Evolutionary conservation across 2,329 filamentous ascomycete species (phyloP).

Genomic region (Paecilomyces fulvus): DNA sequence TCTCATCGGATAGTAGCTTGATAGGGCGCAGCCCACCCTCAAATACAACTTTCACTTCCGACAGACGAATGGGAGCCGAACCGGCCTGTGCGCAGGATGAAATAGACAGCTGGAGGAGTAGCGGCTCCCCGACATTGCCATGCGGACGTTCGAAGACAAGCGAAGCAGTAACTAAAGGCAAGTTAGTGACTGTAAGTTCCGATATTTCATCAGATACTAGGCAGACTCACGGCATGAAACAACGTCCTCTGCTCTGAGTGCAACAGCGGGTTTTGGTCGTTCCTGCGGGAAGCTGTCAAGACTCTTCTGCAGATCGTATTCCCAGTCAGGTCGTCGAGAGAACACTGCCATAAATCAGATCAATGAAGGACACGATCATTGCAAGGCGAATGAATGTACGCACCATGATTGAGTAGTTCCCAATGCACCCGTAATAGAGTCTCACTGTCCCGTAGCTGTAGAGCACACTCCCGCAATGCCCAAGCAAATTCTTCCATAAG

Average conservation of each 20-base stretch:
- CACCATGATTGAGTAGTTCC: conserved; percentile 43
- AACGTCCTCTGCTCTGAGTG: conserved; percentile 40
- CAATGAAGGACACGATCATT: conserved; percentile 3
- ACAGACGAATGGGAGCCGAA: conserved; percentile 40
- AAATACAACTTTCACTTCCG: conserved; percentile 44
- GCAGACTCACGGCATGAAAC: conserved; percentile 38
- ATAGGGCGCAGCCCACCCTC: conserved; percentile 41
- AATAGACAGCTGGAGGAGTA: conserved; percentile 49
- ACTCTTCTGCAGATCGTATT: conserved; percentile 41
- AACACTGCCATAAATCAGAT: conserved; percentile 22
- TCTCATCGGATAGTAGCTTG: conserved; percentile 28
- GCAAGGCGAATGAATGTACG: conserved; percentile 6
- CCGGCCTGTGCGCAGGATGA: conserved; percentile 39
- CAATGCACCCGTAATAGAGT: conserved; percentile 47
- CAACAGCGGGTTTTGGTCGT: conserved; percentile 37
- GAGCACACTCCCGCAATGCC: conserved; percentile 46
- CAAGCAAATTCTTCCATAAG: conserved; percentile 47
- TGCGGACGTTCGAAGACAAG: conserved; percentile 47
- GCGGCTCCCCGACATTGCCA: conserved; percentile 51
- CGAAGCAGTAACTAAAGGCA: conserved; percentile 37
- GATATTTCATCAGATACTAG: not conserved
- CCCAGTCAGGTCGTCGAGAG: conserved; percentile 22
- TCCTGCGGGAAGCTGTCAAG: conserved; percentile 30
- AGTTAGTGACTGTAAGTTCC: not conserved
- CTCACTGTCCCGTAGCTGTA: conserved; percentile 37